Percentiles rank a stretch among this genome's conserved stretches.
Conservation (phyloP, 495 filamentous ascomycete species). For the Mytilinidion resinicola region DNA sequence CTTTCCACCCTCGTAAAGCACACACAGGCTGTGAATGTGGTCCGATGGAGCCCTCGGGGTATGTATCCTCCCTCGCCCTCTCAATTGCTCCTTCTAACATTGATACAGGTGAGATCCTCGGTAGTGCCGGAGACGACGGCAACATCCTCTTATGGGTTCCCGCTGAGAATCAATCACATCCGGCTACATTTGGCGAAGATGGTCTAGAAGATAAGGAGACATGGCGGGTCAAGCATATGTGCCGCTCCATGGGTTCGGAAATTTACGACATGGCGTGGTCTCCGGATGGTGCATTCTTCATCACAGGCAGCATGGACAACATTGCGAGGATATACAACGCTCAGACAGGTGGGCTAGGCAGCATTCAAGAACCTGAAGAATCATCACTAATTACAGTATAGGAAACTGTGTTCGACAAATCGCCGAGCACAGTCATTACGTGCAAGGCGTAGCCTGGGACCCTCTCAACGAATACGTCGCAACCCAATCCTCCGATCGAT, state of each 20-base stretch:
- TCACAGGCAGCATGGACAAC: conserved; percentile 99
- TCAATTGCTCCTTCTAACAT: conserved; percentile 27
- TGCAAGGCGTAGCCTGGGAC: conserved; percentile 98
- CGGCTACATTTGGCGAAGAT: conserved; percentile 70
- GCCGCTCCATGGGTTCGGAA: conserved; percentile 75
- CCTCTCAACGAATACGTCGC: conserved; percentile 96
- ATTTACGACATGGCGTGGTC: conserved; percentile 99
- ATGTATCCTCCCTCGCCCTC: conserved; percentile 7
- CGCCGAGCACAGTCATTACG: conserved; percentile 97
- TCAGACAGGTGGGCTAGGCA: conserved; percentile 61
- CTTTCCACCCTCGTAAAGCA: conserved; percentile 87
- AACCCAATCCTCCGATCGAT: conserved; percentile 95
- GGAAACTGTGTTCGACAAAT: conserved; percentile 91
- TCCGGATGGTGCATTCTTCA: conserved; percentile 91
- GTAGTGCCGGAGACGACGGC: conserved; percentile 92
- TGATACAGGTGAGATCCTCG: conserved; percentile 74
- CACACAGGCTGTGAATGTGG: conserved; percentile 96
- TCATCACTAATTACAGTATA: conserved; percentile 33
- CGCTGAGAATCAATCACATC: conserved; percentile 61
- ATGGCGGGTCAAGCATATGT: conserved; percentile 97
- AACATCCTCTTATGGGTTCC: conserved; percentile 95
- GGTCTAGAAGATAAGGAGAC: conserved; percentile 88
- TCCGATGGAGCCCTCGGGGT: conserved; percentile 92
- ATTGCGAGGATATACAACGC: conserved; percentile 95
- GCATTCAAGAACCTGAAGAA: not conserved